These are phyloP conservation scores for Pyrus bretschneideri DNA, from an alignment of 306 rosid genomes.

Conservation along the genomic window DNA sequence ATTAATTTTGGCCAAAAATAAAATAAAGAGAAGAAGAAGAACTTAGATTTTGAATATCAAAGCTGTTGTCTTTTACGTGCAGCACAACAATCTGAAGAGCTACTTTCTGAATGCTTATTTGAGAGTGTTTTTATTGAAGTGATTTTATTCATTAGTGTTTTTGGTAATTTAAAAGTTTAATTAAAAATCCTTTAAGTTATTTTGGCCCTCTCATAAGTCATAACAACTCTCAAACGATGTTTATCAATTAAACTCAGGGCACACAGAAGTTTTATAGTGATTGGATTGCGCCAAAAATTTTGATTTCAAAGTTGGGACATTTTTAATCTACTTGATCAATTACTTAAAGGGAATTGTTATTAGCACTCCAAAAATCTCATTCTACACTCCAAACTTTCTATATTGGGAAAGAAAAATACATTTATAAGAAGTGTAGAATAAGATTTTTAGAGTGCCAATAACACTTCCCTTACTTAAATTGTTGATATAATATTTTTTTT, in stretches of 20 bases:
- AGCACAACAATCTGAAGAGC: background rate
- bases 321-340: too few species aligned
- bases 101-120: background rate
- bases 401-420: too few species aligned
- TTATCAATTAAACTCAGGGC: background rate
- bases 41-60: background rate
- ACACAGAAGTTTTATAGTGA: background rate
- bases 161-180: background rate
- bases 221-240: background rate
- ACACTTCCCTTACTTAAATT: too few species aligned
- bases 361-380: too few species aligned
- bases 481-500: too few species aligned
- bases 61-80: background rate
- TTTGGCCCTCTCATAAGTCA: background rate
- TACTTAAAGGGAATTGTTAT: too few species aligned
- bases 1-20: background rate
- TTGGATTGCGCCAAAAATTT: background rate
- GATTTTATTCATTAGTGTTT: background rate
- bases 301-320: background rate
- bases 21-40: background rate
- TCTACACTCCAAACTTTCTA: too few species aligned
- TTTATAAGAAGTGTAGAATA: too few species aligned
- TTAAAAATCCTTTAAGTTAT: too few species aligned
- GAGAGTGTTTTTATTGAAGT: background rate
- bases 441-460: too few species aligned